phyloP scores from a whole-genome alignment of 805 yeast genomes.

The Yarrowia keelungensis region DNA sequence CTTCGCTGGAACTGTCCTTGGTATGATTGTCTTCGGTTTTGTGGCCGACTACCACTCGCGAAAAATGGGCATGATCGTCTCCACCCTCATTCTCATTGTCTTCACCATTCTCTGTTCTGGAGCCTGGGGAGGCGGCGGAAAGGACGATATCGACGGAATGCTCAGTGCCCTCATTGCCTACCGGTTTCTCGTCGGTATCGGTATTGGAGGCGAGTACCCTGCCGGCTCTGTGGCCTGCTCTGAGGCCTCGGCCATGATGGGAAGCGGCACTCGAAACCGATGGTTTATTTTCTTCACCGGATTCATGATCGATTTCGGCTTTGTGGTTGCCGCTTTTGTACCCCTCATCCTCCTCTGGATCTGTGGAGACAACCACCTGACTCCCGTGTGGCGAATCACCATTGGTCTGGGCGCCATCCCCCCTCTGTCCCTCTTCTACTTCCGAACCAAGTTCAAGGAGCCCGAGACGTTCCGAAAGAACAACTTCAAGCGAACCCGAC shows the following conservation, averaged over 20 bases:
- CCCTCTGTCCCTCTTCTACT: conserved; percentile 75
- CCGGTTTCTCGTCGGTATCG: conserved; percentile 87
- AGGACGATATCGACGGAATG: conserved; percentile 66
- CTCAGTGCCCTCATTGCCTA: conserved; percentile 83
- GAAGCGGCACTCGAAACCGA: conserved; percentile 85
- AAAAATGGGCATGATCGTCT: conserved; percentile 80
- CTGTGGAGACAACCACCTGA: conserved; percentile 70
- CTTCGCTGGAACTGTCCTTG: conserved; percentile 89
- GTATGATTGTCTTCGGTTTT: conserved; percentile 82
- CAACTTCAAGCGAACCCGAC: conserved; percentile 65
- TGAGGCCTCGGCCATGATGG: conserved; percentile 80
- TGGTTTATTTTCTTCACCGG: conserved; percentile 91
- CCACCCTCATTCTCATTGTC: conserved; percentile 75
- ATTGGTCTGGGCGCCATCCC: conserved; percentile 90
- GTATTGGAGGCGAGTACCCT: conserved; percentile 95
- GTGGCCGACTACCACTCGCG: conserved; percentile 81
- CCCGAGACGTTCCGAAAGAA: conserved; percentile 73
- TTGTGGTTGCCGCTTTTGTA: conserved; percentile 81
- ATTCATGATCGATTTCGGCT: conserved; percentile 85
- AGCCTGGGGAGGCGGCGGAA: conserved; percentile 80
- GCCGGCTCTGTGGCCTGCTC: conserved; percentile 93
- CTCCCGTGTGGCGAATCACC: conserved; percentile 90
- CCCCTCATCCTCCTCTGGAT: conserved; percentile 89
- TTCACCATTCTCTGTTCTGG: conserved; percentile 83
- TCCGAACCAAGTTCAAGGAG: conserved; percentile 79